Evolutionary conservation across 192 early-diverging fungal species (phyloP).

Genomic region (Paraglomus brasilianum): DNA sequence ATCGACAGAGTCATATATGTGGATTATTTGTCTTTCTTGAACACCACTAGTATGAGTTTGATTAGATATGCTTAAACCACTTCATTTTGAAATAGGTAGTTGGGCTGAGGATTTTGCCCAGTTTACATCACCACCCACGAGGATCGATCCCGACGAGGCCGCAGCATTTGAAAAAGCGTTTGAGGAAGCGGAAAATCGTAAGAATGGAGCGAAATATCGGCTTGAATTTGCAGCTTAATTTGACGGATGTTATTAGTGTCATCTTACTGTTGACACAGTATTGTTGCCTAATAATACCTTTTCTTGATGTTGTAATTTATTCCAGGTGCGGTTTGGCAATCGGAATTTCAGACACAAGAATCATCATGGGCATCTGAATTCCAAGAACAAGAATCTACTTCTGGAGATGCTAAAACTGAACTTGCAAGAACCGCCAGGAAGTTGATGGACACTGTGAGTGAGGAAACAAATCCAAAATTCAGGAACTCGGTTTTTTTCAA

Average conservation of each 20-base stretch:
- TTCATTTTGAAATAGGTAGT: background rate
- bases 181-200: conserved; percentile 55
- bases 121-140: conserved; percentile 21
- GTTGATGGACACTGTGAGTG: conserved; percentile 73
- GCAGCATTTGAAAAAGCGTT: conserved; percentile 75
- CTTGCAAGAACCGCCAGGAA: conserved; percentile 80
- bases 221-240: too few species aligned
- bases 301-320: background rate
- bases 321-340: conserved; percentile 49
- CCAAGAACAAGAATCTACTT: conserved; percentile 44
- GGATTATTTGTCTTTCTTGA: background rate
- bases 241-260: too few species aligned
- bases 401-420: conserved; percentile 57
- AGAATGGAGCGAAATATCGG: background rate
- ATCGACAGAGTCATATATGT: conserved; percentile 8
- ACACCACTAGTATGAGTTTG: background rate
- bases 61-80: conserved; percentile 3
- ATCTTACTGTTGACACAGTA: too few species aligned
- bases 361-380: conserved; percentile 58
- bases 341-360: conserved; percentile 57
- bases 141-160: conserved; percentile 43
- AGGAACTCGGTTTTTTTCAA: conserved; percentile 86
- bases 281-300: background rate
- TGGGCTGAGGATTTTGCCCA: conserved; percentile 57
- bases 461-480: conserved; percentile 89